phyloP scores from a whole-genome alignment of 148 eudicot genomes.

The Rheum nobile region DNA sequence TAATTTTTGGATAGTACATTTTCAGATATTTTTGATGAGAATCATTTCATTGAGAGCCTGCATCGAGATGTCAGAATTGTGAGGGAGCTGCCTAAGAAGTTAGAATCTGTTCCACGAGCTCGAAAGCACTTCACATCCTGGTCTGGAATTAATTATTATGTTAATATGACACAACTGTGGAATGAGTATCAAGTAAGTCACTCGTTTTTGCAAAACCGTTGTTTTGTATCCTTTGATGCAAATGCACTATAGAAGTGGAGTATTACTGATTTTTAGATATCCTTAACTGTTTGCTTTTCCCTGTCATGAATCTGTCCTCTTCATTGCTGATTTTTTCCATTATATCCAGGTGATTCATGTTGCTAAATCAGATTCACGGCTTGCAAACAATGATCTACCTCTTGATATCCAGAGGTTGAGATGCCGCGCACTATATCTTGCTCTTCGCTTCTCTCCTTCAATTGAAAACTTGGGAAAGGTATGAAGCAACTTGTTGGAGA shows the following conservation, averaged over 20 bases:
- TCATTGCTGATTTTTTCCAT: neutral
- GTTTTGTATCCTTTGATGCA: neutral
- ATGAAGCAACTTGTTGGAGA: slow-evolving; percentile 12
- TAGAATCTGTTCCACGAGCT: slow-evolving; percentile 70
- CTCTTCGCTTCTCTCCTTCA: slow-evolving; percentile 67
- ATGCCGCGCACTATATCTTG: slow-evolving; percentile 74
- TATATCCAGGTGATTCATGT: slow-evolving; percentile 69
- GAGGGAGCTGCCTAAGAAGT: slow-evolving; percentile 59
- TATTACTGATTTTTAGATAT: neutral
- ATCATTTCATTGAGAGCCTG: slow-evolving; percentile 54
- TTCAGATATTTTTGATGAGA: slow-evolving; percentile 71
- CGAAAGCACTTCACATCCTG: slow-evolving; percentile 89
- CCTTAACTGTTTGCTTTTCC: neutral
- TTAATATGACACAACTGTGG: slow-evolving; percentile 68
- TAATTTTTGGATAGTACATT: slow-evolving; percentile 44
- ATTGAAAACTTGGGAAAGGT: slow-evolving; percentile 90
- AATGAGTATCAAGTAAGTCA: slow-evolving; percentile 52
- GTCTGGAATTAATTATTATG: slow-evolving; percentile 76
- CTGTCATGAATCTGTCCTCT: neutral
- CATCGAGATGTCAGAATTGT: slow-evolving; percentile 59
- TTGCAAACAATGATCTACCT: slow-evolving; percentile 85
- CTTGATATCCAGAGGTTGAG: slow-evolving; percentile 87
- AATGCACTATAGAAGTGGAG: neutral
- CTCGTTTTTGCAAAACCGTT: neutral
- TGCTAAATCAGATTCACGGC: slow-evolving; percentile 91